Evolutionary conservation across 2,329 filamentous ascomycete species (phyloP).

Genomic region (Colletotrichum falcatum): DNA sequence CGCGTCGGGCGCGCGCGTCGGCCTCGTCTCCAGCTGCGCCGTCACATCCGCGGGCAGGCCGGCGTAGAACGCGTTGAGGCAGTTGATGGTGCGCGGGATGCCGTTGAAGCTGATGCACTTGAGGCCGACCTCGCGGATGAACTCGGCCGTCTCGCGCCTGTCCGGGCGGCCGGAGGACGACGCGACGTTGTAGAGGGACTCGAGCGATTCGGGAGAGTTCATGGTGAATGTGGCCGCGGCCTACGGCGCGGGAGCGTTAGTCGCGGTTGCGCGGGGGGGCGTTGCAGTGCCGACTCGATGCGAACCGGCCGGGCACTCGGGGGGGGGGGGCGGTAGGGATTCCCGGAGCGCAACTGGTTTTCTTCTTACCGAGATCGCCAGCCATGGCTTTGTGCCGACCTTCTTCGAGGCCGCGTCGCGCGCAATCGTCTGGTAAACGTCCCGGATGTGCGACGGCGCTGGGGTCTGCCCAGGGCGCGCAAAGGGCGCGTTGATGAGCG

Average conservation of each 20-base stretch:
- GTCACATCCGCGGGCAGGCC: constrained; percentile 69
- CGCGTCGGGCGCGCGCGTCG: constrained; percentile 65
- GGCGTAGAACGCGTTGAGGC: constrained; percentile 77
- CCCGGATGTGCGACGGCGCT: constrained; percentile 71
- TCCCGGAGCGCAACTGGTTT: no score
- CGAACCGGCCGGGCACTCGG: not conserved
- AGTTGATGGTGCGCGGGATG: constrained; percentile 87
- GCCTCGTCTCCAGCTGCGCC: constrained; percentile 63
- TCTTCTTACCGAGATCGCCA: constrained; percentile 71
- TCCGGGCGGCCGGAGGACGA: constrained; percentile 45
- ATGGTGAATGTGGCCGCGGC: constrained; percentile 87
- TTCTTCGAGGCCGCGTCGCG: constrained; percentile 71
- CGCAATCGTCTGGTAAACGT: constrained; percentile 74
- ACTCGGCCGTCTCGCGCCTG: constrained; percentile 66
- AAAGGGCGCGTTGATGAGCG: constrained; percentile 77
- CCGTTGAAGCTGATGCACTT: constrained; percentile 86
- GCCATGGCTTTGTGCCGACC: constrained; percentile 73
- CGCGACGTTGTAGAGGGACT: constrained; percentile 69
- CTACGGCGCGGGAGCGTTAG: constrained; percentile 52
- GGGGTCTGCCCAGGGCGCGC: constrained; percentile 74
- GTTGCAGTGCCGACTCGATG: not conserved
- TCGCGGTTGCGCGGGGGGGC: not conserved
- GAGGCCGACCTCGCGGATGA: constrained; percentile 80
- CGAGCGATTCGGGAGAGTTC: constrained; percentile 83
- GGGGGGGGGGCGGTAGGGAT: no score